phyloP scores from a whole-genome alignment of 2,329 filamentous ascomycete genomes.

The Pseudocercospora vitis region DNA sequence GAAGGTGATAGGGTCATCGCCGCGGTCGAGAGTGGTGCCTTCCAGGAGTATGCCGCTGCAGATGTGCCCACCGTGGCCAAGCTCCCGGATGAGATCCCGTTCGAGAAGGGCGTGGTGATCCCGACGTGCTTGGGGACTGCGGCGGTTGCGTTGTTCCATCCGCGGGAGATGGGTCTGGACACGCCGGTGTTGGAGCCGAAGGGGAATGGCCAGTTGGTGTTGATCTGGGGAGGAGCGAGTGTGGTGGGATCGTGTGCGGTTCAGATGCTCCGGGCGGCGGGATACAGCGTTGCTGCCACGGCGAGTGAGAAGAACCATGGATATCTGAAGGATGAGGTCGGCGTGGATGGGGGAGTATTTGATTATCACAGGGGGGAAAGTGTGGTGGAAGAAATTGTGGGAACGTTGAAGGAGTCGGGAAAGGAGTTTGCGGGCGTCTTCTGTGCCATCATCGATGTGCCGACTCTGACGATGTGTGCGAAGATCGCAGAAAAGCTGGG shows the following conservation, averaged over 20 bases:
- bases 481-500: conserved; percentile 13
- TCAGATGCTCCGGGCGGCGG: conserved; percentile 47
- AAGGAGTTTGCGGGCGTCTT: conserved; percentile 38
- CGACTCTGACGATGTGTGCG: conserved; percentile 11
- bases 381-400: conserved; percentile 37
- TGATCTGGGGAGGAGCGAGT: conserved; percentile 56
- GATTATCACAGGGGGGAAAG: conserved; percentile 45
- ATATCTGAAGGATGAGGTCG: conserved; percentile 41
- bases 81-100: conserved; percentile 27
- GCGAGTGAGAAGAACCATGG: conserved; percentile 48
- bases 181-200: conserved; percentile 20
- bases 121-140: conserved; percentile 28
- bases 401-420: conserved; percentile 28
- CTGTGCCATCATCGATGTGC: conserved; percentile 14
- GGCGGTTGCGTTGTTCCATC: conserved; percentile 24
- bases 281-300: conserved; percentile 50
- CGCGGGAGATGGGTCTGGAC: conserved; percentile 18
- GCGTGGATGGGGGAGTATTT: conserved; percentile 31
- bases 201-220: conserved; percentile 37
- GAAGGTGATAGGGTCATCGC: conserved; percentile 13
- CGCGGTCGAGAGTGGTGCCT: conserved; percentile 20
- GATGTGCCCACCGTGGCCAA: conserved; percentile 14
- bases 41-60: conserved; percentile 28
- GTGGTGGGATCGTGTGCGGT: conserved; percentile 50
- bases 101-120: conserved; percentile 26